Percentiles rank a stretch among this genome's conserved stretches.
These are phyloP conservation scores for Vicia faba DNA, from an alignment of 306 rosid species.

Conservation along the genomic window DNA sequence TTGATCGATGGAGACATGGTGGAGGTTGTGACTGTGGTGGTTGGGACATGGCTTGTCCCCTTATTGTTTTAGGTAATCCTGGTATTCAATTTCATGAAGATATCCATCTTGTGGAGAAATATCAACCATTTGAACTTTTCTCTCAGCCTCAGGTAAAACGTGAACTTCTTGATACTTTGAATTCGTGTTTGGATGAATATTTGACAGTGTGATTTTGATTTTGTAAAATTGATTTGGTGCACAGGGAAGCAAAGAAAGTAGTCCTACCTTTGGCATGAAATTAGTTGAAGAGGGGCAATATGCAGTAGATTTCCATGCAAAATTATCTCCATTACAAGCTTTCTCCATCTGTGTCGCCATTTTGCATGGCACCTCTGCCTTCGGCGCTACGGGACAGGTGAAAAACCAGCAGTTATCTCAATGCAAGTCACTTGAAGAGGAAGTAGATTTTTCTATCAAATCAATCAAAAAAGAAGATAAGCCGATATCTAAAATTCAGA, in stretches of 20 bases:
- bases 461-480: conserved; percentile 51
- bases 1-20: conserved; percentile 83
- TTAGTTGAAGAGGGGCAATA: conserved; percentile 73
- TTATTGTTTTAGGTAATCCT: conserved; percentile 67
- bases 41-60: conserved; percentile 97
- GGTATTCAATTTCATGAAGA: conserved; percentile 46
- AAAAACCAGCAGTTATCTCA: conserved; percentile 51
- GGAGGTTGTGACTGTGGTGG: conserved; percentile 99
- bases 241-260: conserved; percentile 71
- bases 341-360: conserved; percentile 81
- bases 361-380: conserved; percentile 68
- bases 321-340: conserved; percentile 77
- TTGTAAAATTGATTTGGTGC: conserved; percentile 17
- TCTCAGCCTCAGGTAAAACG: conserved; percentile 73
- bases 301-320: conserved; percentile 86
- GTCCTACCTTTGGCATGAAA: conserved; percentile 70
- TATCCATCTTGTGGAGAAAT: conserved; percentile 45
- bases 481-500: conserved; percentile 45
- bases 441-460: conserved; percentile 57
- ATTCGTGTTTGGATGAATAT: too few relatives aligned
- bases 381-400: conserved; percentile 31
- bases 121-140: conserved; percentile 61
- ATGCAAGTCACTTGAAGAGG: conserved; percentile 65
- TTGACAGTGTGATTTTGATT: too few relatives aligned
- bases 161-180: conserved; percentile 9